Evolutionary conservation across 495 filamentous ascomycete genomes (phyloP), one percentile per base, ranked within the genome.

Genomic region (Thermochaetoides thermophila): DNA sequence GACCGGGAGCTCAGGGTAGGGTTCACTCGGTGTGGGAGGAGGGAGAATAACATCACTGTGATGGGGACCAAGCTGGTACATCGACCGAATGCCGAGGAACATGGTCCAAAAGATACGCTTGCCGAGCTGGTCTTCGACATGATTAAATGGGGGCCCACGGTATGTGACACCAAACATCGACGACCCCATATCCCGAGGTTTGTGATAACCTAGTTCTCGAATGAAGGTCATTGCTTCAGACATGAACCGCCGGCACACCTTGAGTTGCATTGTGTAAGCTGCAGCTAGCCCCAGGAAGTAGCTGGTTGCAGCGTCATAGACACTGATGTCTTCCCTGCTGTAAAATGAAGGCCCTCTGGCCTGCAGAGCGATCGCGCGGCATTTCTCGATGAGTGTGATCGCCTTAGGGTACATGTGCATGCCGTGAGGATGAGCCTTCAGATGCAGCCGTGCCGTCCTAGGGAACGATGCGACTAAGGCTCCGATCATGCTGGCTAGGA

Each of bases 241-340:
- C 37, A 87, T 64, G 51, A 84, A 87, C 7, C 76, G 58, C 22
- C 74, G 69, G 44, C 71, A 76, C 2, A 66, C 57, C 31, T 73
- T 70, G 57, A 72, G 74, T 37, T 78, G 70, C 45, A 75, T 71
- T 0, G 74, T 77, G 50, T 83, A 79, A 1, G 64, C 69, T 3
- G 71, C 71, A n/a, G 74, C 74, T 16, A 85, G 49, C 3, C 67
- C 81, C 9, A 89, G 55, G 42, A 87, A 80, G 46, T 86, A 91
- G 55, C 82, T 89, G n/a, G 78, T 82, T 0, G 74, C 74, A 0
- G 82, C 82, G 55, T 91, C 84, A 38, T 89, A 78, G 1, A 89
- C 68, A 2, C 66, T 80, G 20, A 81, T 61, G 11, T 68, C 69
- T 10, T 70, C 66, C 37, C 63, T 62, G 43, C 76, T 64, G 26